Base-by-base conservation (phyloP, 768 basidiomycete genomes). In the Bullera alba region DNA sequence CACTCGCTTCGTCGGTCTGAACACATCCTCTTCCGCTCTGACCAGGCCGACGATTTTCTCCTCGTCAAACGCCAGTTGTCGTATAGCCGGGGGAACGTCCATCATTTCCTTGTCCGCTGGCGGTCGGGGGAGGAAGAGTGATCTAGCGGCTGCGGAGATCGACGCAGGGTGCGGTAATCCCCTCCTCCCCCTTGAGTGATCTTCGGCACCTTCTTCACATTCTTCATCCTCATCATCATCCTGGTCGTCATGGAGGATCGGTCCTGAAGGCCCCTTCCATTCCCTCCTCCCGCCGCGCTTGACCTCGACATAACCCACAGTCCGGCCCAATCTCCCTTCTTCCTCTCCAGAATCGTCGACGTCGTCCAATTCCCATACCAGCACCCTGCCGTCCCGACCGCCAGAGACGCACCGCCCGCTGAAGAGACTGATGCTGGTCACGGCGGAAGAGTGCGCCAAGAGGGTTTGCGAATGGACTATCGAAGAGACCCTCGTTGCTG, bases 31-130 rank as follows among this genome's bases (percentile, higher is more conserved):
- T 34, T 39, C 37, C 8, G 7, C 19, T 12, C 46, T 30, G n/a
- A 72, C 57, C 21, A 72, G 42, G 12, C 69, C 71, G 1, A 69
- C 71, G 28, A 72, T 72, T 54, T 65, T 69, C 62, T 72, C 65
- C 42, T 72, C 68, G 32, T 72, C 69, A 54, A 72, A 72, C 1
- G 63, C 63, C 28, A 72, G 46, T 35, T 63, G 55, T 42, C 54
- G 37, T 14, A 63, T 66, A 8, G 54, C 54, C 1, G 58, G 55
- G 21, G 39, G 37, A 2, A 10, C 42, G 22, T 52, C 46, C n/a
- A n/a, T n/a, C n/a, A n/a, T n/a, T 23, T 25, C 28, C 38, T 27
- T 34, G 12, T 42, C 45, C 14, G n/a, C 28, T 6, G 63, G 58
- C 29, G 63, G 60, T n/a, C 52, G 52, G 19, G 56, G 57, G 1